phyloP scores from a whole-genome alignment of 768 basidiomycete species.

The Tephrocybe sp. region DNA sequence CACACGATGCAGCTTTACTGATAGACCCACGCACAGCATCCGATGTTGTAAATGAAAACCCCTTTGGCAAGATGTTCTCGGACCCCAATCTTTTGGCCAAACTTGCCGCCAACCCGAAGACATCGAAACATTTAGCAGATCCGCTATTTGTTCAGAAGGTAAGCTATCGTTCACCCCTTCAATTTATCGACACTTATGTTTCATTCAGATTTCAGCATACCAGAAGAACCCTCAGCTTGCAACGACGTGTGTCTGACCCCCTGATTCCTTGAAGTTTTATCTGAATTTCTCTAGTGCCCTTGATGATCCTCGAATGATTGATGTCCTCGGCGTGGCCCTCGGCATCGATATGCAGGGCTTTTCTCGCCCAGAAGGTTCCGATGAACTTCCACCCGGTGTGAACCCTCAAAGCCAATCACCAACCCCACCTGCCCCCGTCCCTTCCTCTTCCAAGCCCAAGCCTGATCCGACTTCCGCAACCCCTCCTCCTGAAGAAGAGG shows the following conservation, averaged over 20 bases:
- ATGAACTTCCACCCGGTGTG: conserved; percentile 69
- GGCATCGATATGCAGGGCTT: conserved; percentile 90
- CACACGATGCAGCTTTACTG: not conserved
- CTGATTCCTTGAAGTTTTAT: not conserved
- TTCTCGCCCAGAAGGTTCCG: conserved; percentile 78
- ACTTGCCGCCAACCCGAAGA: conserved; percentile 84
- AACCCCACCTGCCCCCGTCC: conserved; percentile 40
- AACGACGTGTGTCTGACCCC: conserved; percentile 39
- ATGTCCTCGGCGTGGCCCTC: conserved; percentile 90
- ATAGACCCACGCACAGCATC: conserved; percentile 7
- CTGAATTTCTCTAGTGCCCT: conserved; percentile 39
- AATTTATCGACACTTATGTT: not conserved
- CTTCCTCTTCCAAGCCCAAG: conserved; percentile 42
- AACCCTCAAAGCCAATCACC: conserved; percentile 24
- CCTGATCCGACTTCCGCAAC: conserved; percentile 39
- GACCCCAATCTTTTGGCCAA: conserved; percentile 85
- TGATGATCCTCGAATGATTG: conserved; percentile 89
- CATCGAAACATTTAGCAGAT: conserved; percentile 80
- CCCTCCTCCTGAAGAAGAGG: conserved; percentile 41
- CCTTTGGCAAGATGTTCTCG: conserved; percentile 69
- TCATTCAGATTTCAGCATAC: conserved; percentile 54
- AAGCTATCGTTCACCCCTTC: not conserved
- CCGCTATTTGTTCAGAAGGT: conserved; percentile 76
- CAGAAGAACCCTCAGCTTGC: conserved; percentile 70
- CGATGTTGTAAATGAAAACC: conserved; percentile 39